Evolutionary conservation across 2,329 filamentous ascomycete species (phyloP).

Genomic region (Plectosphaerella sp.): DNA sequence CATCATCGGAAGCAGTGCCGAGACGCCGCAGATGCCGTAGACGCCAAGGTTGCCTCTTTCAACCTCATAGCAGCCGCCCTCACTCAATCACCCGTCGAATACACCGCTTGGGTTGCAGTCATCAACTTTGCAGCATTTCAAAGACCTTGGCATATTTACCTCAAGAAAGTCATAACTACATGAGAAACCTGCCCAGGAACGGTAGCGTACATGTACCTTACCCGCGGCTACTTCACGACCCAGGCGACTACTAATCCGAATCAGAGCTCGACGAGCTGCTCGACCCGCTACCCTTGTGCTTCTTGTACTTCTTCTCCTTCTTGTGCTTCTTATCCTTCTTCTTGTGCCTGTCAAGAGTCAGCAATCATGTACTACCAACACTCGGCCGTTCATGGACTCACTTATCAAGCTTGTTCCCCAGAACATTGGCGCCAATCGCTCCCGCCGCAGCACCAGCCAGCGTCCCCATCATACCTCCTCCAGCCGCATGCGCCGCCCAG

Average conservation of each 20-base stretch:
- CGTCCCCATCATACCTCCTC: slow-evolving; percentile 46
- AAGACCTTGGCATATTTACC: too few relatives aligned
- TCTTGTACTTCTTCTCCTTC: slow-evolving; percentile 15
- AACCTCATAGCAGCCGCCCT: neutral
- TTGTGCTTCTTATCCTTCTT: slow-evolving; percentile 28
- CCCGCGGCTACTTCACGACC: too few relatives aligned
- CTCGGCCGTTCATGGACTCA: slow-evolving; percentile 5
- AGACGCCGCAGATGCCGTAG: too few relatives aligned
- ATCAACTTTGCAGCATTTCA: too few relatives aligned
- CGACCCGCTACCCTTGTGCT: slow-evolving; percentile 5
- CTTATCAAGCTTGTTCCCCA: slow-evolving; percentile 38
- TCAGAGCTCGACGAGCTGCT: slow-evolving; percentile 7
- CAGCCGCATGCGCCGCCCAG: slow-evolving; percentile 48
- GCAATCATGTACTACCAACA: neutral
- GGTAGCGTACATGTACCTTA: too few relatives aligned
- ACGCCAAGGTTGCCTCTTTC: too few relatives aligned
- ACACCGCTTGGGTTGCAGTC: too few relatives aligned
- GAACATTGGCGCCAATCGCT: slow-evolving; percentile 49
- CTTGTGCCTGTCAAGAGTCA: slow-evolving; percentile 2
- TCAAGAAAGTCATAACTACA: too few relatives aligned
- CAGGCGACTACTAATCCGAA: neutral
- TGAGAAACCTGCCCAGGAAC: too few relatives aligned
- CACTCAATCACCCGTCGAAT: too few relatives aligned
- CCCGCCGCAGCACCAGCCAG: slow-evolving; percentile 46
- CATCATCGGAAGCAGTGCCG: too few relatives aligned